phyloP scores from a whole-genome alignment of 2,329 filamentous ascomycete species.

The Colletotrichum australisinense region DNA sequence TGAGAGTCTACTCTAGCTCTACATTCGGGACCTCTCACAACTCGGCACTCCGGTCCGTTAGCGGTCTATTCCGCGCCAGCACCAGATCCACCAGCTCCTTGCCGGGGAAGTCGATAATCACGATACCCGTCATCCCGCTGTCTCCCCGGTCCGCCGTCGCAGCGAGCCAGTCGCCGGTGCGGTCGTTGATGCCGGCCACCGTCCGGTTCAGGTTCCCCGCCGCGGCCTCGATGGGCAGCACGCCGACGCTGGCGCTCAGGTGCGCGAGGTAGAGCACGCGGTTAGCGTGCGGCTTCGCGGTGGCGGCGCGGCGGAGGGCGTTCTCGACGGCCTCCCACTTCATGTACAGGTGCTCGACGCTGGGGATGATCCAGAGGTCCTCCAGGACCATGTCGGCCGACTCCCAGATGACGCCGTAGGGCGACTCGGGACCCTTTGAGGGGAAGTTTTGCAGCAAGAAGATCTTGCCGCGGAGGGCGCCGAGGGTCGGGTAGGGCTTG shows the following conservation, averaged over 20 bases:
- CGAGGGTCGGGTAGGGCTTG: constrained; percentile 54
- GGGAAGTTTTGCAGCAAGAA: constrained; percentile 61
- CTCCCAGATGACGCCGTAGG: constrained; percentile 60
- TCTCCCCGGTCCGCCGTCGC: constrained; percentile 27
- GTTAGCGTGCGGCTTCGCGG: constrained; percentile 46
- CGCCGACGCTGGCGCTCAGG: constrained; percentile 59
- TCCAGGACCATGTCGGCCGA: constrained; percentile 57
- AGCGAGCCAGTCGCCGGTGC: constrained; percentile 56
- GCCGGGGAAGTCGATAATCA: constrained; percentile 63
- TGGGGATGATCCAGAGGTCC: constrained; percentile 58
- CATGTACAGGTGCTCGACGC: constrained; percentile 54
- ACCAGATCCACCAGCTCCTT: constrained; percentile 54
- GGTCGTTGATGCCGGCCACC: constrained; percentile 61
- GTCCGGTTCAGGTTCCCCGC: constrained; percentile 56
- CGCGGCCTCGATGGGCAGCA: constrained; percentile 61
- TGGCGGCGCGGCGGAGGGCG: constrained; percentile 52
- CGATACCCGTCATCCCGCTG: constrained; percentile 52
- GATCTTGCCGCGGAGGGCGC: constrained; percentile 56
- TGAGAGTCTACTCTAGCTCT: too few relatives aligned
- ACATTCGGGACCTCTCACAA: not conserved
- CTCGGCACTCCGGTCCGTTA: constrained; percentile 33
- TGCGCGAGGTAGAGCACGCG: constrained; percentile 56
- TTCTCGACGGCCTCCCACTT: constrained; percentile 59
- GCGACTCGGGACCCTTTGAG: constrained; percentile 34
- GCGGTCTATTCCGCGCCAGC: constrained; percentile 51